Base-by-base conservation (phyloP, 179 eudicot genomes). In the Silene coronaria region DNA sequence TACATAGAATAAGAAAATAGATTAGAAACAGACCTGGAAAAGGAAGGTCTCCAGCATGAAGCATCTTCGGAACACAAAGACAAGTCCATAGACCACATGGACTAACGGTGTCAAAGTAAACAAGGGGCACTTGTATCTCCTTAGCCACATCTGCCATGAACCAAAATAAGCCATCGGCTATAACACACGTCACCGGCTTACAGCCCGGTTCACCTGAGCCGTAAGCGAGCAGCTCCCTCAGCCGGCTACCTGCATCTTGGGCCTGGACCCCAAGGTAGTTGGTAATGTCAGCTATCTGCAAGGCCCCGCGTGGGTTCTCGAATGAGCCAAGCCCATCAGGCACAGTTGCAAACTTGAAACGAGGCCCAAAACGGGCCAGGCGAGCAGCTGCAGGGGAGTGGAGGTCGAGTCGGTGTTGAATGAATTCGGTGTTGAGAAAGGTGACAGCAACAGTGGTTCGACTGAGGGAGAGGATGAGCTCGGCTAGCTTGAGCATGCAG, bases 401-500 rank as follows among this genome's bases (percentile, higher is more conserved):
- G 73, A 22, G 74, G 28, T 28, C 21, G n/a, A 87, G 85, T 55
- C 82, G 81, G 68, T 46, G 58, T 22, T 82, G 81, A 78, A 67
- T 77, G 80, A 60, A 77, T 17, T 82, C 60, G 10, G 87, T 75
- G 77, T 55, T 82, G 77, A 87, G 68, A 55, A 87, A 75, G 53
- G 90, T 87, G 69, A 85, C 67, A 3, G 73, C 64, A 61, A 87
- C 6, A 4, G 60, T 14, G 24, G 70, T 0, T 8, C 27, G 45
- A 67, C 51, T 72, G 9, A 58, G 66, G 73, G 82, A 53, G 27
- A 87, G 77, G 14, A 82, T 65, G 28, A 87, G 80, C 59, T 85
- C 82, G 21, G 88, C 84, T 34, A 87, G 79, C 48, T 80, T 83
- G 68, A 87, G 85, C 85, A 81, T 83, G 67, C 84, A 84, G 74